Conservation (phyloP, 139 green algal genomes). For the Cymbomonas tetramitiformis region DNA sequence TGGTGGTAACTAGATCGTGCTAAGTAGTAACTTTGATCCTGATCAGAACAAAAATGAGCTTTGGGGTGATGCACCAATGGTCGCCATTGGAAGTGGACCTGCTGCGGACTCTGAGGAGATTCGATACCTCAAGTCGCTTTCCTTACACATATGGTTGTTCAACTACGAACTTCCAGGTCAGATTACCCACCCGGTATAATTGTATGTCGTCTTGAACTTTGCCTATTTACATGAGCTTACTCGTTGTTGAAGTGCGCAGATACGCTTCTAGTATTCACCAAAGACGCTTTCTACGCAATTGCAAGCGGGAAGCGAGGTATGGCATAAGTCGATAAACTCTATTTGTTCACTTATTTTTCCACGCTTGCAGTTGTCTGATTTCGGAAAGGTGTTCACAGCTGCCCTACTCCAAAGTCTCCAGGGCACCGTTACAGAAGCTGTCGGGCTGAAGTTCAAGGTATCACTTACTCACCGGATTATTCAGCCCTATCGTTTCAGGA, state of each 20-base stretch:
- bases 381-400: not conserved
- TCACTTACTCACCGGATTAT: too few species aligned
- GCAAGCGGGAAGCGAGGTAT: constrained; percentile 70
- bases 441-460: not conserved
- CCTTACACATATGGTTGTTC: constrained; percentile 79
- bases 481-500: too few species aligned
- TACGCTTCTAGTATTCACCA: constrained; percentile 64
- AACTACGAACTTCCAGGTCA: constrained; percentile 81
- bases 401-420: not conserved
- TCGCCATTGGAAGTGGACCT: too few species aligned
- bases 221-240: too few species aligned
- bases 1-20: too few species aligned
- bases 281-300: constrained; percentile 48
- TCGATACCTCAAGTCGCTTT: constrained; percentile 69
- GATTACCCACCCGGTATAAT: too few species aligned
- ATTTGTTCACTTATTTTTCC: not conserved
- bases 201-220: too few species aligned
- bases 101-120: too few species aligned
- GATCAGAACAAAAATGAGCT: too few species aligned
- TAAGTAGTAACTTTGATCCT: too few species aligned
- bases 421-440: not conserved
- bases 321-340: not conserved
- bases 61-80: too few species aligned
- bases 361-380: not conserved
- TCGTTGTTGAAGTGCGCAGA: constrained; percentile 54